phyloP scores from a whole-genome alignment of 169 alveolate genomes.

The Babesia sp. region DNA sequence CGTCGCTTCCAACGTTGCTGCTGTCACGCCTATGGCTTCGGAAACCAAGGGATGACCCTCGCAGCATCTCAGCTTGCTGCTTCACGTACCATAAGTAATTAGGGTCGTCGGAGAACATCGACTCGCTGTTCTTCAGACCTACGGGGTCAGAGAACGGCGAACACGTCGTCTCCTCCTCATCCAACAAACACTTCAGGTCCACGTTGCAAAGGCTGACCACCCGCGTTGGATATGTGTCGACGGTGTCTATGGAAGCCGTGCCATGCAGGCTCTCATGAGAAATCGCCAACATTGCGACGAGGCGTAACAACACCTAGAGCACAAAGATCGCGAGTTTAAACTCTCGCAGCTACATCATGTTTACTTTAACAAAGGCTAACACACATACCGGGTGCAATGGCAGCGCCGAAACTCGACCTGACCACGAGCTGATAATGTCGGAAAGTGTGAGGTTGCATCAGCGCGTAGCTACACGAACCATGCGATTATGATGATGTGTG shows the following conservation, averaged over 20 bases:
- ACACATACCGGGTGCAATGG: constrained; percentile 31
- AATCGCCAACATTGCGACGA: background rate
- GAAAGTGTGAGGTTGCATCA: background rate
- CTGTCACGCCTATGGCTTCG: constrained; percentile 17
- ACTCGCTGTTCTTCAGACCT: constrained; percentile 21
- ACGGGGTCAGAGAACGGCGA: constrained; percentile 48
- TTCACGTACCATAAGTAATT: constrained; percentile 61
- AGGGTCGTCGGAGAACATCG: constrained; percentile 38
- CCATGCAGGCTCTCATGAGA: background rate
- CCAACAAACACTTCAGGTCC: constrained; percentile 56
- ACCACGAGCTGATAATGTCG: background rate
- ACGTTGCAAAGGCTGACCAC: constrained; percentile 60
- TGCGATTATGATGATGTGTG: background rate
- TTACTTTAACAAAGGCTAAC: background rate
- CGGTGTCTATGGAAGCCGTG: background rate
- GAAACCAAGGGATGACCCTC: constrained; percentile 22
- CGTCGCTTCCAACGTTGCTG: constrained; percentile 54
- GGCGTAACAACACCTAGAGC: constrained; percentile 3
- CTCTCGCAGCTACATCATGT: constrained; percentile 31
- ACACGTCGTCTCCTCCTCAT: constrained; percentile 63
- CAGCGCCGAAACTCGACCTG: background rate
- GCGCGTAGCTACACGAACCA: background rate
- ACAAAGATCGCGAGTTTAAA: background rate
- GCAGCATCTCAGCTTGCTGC: constrained; percentile 41
- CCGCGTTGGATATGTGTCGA: constrained; percentile 17